Evolutionary conservation across 1,139 yeast species (phyloP), one percentile per base, ranked within the genome.

Genomic region (Candida mesenterica): DNA sequence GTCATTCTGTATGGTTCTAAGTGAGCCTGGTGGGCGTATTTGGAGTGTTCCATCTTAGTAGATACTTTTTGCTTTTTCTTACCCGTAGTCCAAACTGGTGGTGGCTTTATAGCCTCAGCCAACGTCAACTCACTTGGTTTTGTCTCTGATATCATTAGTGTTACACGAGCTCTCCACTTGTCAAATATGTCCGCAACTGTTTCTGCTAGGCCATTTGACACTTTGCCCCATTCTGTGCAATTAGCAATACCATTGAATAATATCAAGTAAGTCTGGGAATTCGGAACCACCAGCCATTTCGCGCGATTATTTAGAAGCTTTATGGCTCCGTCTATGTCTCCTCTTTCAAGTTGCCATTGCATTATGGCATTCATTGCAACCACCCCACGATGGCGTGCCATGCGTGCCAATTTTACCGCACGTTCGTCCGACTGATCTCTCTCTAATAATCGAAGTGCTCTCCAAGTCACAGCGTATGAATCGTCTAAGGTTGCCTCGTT

Each of bases 291-390:
- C 1, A 73, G 74, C 79, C 84, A 75, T 49, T 79, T 81, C 46
- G 76, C 78, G 34, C 86, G 63, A 55, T 73, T 71, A 39, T 69
- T 67, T 40, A 71, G 68, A 19, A 75, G 44, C 32, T 72, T 73
- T 29, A 81, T 42, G 0, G 82, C 84, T 12, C 44, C 55, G 24
- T 60, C 57, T 3, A 70, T 60, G 28, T 69, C 69, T 3, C 63
- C 66, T 5, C 61, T 55, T 5, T 58, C 56, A 9, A 80, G 55
- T 24, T 69, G 61, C 63, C 76, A 71, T 41, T 72, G 68, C 50
- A 77, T 54, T 1, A 84, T 66, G 12, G 72, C 65, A 43, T 84
- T 84, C 77, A 78, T 72, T 0, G 77, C 85, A 19, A 79, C 85
- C 0, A 67, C 51, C 7, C 86, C 86, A 22, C 66, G 62, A 5